phyloP scores from a whole-genome alignment of 768 basidiomycete species.

The Lactarius deliciosus region DNA sequence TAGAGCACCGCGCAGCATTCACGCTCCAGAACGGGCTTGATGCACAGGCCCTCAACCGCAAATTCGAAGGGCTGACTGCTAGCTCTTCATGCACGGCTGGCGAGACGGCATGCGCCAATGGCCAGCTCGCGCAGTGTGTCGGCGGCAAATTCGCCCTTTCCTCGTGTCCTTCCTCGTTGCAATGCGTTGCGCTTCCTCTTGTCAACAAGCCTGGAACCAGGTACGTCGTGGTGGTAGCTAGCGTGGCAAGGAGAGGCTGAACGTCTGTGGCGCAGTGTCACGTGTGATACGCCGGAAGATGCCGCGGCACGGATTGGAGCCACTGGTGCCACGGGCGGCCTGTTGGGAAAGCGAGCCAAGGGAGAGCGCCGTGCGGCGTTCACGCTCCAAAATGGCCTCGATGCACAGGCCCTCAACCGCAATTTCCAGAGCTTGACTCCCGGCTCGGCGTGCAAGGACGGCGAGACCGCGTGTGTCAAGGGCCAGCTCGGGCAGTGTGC shows the following conservation, averaged over 20 bases:
- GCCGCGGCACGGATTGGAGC: constrained; percentile 30
- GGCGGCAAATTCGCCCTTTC: constrained; percentile 27
- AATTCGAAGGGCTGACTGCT: constrained; percentile 29
- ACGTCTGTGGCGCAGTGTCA: constrained; percentile 27
- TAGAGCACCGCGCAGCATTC: constrained; percentile 28
- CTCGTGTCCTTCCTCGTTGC: constrained; percentile 21
- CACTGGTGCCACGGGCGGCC: constrained; percentile 34
- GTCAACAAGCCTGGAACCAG: constrained; percentile 37
- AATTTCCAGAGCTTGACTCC: constrained; percentile 30
- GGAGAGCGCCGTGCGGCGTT: constrained; percentile 27
- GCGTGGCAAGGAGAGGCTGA: background rate
- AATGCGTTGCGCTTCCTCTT: constrained; percentile 35
- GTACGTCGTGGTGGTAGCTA: constrained; percentile 16
- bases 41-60: constrained; percentile 32
- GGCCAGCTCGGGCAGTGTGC: constrained; percentile 31
- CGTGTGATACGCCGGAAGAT: constrained; percentile 33
- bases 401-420: constrained; percentile 32
- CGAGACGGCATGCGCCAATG: constrained; percentile 29
- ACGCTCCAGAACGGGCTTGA: constrained; percentile 30
- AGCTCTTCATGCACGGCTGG: constrained; percentile 40
- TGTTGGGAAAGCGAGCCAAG: constrained; percentile 2
- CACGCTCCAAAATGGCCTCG: constrained; percentile 30
- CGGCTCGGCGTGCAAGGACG: constrained; percentile 38
- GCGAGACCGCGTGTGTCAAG: constrained; percentile 31
- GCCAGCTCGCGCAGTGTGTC: constrained; percentile 31